A percentile compares a stretch with the other conserved stretches of the same genome.
phyloP scores from a whole-genome alignment of 176 grass and related monocot genomes.

The Saccharum officinarum region DNA sequence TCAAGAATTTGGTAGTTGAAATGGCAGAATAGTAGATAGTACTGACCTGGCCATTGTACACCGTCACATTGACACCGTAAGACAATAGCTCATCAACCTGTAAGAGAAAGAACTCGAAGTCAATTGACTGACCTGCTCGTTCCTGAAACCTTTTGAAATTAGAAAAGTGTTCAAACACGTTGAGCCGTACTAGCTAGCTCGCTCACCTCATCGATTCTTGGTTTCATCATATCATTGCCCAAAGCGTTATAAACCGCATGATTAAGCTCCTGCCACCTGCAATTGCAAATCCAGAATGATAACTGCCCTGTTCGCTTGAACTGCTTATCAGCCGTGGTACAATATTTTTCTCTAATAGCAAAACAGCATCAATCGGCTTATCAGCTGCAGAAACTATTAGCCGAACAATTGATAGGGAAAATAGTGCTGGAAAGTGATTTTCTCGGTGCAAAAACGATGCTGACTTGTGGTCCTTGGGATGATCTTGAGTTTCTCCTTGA shows the following conservation, averaged over 20 bases:
- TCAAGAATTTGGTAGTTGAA: neutral
- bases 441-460: neutral
- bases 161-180: neutral
- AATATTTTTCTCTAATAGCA: too few relatives aligned
- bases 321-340: too few relatives aligned
- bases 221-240: conserved; percentile 76
- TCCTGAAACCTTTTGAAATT: neutral
- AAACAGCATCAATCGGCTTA: too few relatives aligned
- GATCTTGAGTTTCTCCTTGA: conserved; percentile 82
- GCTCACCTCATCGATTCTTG: conserved; percentile 66
- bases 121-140: too few relatives aligned
- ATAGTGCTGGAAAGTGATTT: neutral
- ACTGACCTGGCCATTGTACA: conserved; percentile 71
- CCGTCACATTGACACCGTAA: conserved; percentile 61
- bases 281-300: neutral
- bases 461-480: conserved; percentile 48
- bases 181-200: neutral
- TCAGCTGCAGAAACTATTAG: too few relatives aligned
- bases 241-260: conserved; percentile 47
- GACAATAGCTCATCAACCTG: conserved; percentile 63
- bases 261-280: conserved; percentile 13
- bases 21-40: neutral
- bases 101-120: neutral
- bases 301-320: too few relatives aligned
- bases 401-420: too few relatives aligned